Evolutionary conservation across 345 rosid species (phyloP), one percentile per base, ranked within the genome.

Genomic region (Eucalyptus pauciflora): DNA sequence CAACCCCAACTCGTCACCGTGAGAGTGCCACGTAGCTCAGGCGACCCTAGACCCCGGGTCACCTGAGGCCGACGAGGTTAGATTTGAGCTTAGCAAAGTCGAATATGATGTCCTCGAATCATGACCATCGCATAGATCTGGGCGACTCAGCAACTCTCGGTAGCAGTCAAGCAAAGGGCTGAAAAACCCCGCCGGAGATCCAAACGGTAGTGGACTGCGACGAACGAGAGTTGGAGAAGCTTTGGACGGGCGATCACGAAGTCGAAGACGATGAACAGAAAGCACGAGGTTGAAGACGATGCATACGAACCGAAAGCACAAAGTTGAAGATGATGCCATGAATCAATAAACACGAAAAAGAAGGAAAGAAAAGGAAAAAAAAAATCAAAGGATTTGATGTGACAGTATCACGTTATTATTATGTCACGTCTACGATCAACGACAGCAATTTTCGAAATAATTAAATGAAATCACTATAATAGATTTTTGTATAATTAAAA

Each of bases 401-500:
- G 29, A 24, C 62, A 2, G 13, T 24, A 4, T 52, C 58, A 52
- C 1, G 52, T 7, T 0, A 5, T 3, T 0, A 3, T 51, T 52
- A 52, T 18, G 56, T 0, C 56, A 52, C 1, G 4, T 33, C 37
- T 33, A 33, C 37, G 37, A 33, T 33, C 37, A 33, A 33, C 37
- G 37, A 33, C 37, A 33, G 29, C 29, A 24, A 56, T 24, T 56
- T 56, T 0, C 0, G 29, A 0, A 22, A 24, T 0, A 56, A 56
- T 24, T 24, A 56, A 56, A 22, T 1, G 6, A 22, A 56, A 56
- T 22, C 27, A 56, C 1, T 56, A 56, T 24, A 10, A 22, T 56
- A 0, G 8, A 56, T 24, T 56, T 56, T 56, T 24, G 62, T 24
- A 56, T 24, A 9, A 56, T 56, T 56, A 56, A 0, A 24, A 56